Base-by-base conservation (phyloP, 768 basidiomycete species). In the Leucocoprinus birnbaumii region DNA sequence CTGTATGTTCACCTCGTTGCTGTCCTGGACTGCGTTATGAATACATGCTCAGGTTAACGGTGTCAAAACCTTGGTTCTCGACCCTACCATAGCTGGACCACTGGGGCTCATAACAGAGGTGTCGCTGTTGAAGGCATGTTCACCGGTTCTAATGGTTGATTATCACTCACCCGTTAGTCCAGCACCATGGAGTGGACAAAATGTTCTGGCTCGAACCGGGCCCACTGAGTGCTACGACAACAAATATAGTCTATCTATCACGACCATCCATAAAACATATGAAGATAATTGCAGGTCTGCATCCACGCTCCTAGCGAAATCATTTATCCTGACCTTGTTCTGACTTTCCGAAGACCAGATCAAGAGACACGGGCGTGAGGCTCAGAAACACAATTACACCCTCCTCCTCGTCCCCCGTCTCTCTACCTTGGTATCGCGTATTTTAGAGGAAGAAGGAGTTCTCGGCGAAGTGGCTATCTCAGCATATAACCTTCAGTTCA, bases 121-220 rank as follows among this genome's bases (percentile, higher is more conserved):
- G 1, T 83, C 94, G 1, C 70, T 95, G 14, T 75, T 98, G 53
- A 98, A 98, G 85, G 97, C 94, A 49, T 31, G 19, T 34, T 49
- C n/a, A 38, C 45, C 42, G 9, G 13, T 10, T 16, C n/a, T 21
- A 13, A 37, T 14, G 38, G 43, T 40, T 22, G 24, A 40, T 26
- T 18, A 34, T 10, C 37, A 31, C 47, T 53, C 13, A 49, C 57
- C 21, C 43, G 44, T 42, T 14, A 44, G 25, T 21, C 53, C 61
- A 98, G 96, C 91, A 98, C 66, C 95, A 98, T 84, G 95, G 94
- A 4, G 93, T 99, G 2, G 95, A 98, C 75, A 97, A 97, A 77
- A 96, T 99, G 91, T 97, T 95, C 73, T 99, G 97, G 96, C 83
- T 99, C 21, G 97, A 98, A 71, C 70, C 87, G 10, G 95, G 95